These are phyloP conservation scores for Pilobolus umbonatus DNA, from an alignment of 192 early-diverging fungal genomes.

Conservation along the genomic window DNA sequence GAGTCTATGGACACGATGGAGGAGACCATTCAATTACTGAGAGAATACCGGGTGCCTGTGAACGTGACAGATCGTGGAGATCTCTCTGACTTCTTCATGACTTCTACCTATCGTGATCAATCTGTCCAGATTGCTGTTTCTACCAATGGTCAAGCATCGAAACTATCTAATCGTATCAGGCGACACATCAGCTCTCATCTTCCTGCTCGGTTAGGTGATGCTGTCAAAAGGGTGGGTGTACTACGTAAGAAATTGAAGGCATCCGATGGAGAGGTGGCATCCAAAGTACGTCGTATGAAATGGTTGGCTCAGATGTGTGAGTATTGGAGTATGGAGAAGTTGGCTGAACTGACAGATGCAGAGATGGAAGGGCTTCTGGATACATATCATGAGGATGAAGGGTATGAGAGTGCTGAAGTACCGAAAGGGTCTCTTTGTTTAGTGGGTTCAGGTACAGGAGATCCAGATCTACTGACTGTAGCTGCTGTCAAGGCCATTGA, in stretches of 20 bases:
- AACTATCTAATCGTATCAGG: conserved; percentile 60
- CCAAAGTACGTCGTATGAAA: conserved; percentile 43
- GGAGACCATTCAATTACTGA: conserved; percentile 37
- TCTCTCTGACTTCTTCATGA: conserved; percentile 80
- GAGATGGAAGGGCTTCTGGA: conserved; percentile 46
- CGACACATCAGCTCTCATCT: conserved; percentile 56
- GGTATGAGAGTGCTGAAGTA: conserved; percentile 24
- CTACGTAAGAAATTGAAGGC: conserved; percentile 41
- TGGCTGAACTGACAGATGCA: conserved; percentile 33
- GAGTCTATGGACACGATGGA: conserved; percentile 17
- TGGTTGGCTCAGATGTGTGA: conserved; percentile 57
- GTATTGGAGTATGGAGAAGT: conserved; percentile 46
- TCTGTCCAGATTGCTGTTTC: conserved; percentile 75
- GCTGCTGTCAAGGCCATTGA: conserved; percentile 63
- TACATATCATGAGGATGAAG: conserved; percentile 35
- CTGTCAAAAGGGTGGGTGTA: conserved; percentile 51
- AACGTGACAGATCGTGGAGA: conserved; percentile 72
- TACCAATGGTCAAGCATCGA: conserved; percentile 69
- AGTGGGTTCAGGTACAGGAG: conserved; percentile 84
- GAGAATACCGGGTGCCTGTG: conserved; percentile 54
- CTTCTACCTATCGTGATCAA: conserved; percentile 65
- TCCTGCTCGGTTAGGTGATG: conserved; percentile 54
- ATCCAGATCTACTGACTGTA: conserved; percentile 77
- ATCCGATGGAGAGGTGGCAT: conserved; percentile 42
- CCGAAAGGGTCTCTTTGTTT: conserved; percentile 52